Evolutionary conservation across 352 stramenopile genomes (phyloP), one percentile per base, ranked within the genome.

Genomic region (Aphanomyces cochlioides): DNA sequence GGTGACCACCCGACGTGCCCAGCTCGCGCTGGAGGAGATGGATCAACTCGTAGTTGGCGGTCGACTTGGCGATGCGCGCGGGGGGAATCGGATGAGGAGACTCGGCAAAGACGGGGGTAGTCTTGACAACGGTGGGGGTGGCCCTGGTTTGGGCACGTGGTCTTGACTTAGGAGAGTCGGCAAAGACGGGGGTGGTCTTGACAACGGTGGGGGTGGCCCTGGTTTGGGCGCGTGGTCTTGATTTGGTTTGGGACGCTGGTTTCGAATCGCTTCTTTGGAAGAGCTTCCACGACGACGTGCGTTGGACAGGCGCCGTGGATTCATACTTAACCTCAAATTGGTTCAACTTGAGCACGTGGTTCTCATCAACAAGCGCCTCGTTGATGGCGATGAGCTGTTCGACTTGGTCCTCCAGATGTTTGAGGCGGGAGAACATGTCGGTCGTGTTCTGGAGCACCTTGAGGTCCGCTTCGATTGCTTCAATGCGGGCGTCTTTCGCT

Each of bases 271-370:
- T 58, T 58, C 43, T 19, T 17, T 61, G 19, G 21, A 61, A 61
- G 19, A 61, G 28, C 17, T 61, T 61, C 54, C 54, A 61, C 54
- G 54, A 61, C n/a, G 54, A 61, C 54, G 54, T 40, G 17, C 54
- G 54, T 5, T 61, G 54, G 15, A 61, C 54, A 10, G 15, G 13
- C 54, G 19, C 54, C 28, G 19, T 17, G 50, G 36, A 28, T 10
- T 58, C 50, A 12, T 58, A 37, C 54, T 61, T 12, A 3, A 61
- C 3, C 19, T 41, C 54, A 39, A 45, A 61, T 37, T 61, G 13
- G 54, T 41, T 28, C 54, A 61, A 7, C 43, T 61, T 61, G n/a
- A 61, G 54, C 28, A 40, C 54, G 54, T 61, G 54, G 54, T 61
- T 61, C 54, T 61, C 54, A 10, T 19, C 36, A 37, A 61, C 43